phyloP scores from a whole-genome alignment of 2,329 filamentous ascomycete genomes.

The Claviceps sp. region DNA sequence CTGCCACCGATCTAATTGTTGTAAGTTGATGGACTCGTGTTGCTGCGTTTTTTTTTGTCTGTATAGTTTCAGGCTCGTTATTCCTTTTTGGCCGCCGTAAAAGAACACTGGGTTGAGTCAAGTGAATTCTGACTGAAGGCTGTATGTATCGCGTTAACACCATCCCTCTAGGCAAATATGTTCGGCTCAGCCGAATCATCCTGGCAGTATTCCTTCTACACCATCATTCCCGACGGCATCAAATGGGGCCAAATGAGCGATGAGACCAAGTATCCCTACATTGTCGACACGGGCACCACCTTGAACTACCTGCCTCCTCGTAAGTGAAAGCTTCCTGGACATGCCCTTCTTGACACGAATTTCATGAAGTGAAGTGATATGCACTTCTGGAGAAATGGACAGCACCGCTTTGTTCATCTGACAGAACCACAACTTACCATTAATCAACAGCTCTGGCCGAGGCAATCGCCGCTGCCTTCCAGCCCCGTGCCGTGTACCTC shows the following conservation, averaged over 20 bases:
- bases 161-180: conserved; percentile 27
- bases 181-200: conserved; percentile 23
- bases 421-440: background rate
- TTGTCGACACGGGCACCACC: conserved; percentile 39
- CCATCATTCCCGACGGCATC: conserved; percentile 36
- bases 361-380: too few species aligned
- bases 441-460: conserved; percentile 29
- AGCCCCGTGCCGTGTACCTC: conserved; percentile 32
- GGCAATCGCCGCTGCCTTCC: conserved; percentile 31
- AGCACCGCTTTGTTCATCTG: background rate
- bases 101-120: background rate
- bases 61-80: background rate
- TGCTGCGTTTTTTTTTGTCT: too few species aligned
- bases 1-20: conserved; percentile 30
- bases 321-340: conserved; percentile 15
- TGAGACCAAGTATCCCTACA: conserved; percentile 31
- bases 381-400: too few species aligned
- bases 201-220: conserved; percentile 38
- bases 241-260: conserved; percentile 29
- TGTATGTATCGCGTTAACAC: background rate
- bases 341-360: background rate
- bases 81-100: background rate
- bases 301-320: conserved; percentile 36
- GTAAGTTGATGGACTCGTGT: conserved; percentile 18
- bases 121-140: too few species aligned